Percentiles rank a stretch among this genome's conserved stretches.
Evolutionary conservation across 805 yeast species (phyloP).

Genomic region (Nadsonia fulvescens): DNA sequence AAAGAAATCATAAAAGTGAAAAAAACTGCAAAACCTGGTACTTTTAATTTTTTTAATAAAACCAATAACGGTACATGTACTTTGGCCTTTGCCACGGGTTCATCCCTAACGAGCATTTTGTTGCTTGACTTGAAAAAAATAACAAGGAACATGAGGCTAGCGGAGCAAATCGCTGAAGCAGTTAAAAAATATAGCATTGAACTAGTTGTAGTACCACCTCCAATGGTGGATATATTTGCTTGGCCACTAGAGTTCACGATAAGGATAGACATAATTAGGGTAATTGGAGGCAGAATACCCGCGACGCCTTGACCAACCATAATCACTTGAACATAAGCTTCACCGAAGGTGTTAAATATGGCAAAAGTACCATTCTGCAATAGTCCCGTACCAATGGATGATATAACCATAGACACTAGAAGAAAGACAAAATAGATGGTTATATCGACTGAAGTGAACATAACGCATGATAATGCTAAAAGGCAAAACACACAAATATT

Average conservation of each 20-base stretch:
- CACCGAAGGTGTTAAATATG: conserved; percentile 56
- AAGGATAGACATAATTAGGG: conserved; percentile 39
- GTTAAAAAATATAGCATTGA: too few species aligned
- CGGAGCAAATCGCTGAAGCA: too few species aligned
- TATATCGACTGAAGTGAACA: conserved; percentile 9
- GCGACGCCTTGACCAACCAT: conserved; percentile 93
- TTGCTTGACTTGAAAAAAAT: too few species aligned
- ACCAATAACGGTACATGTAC: too few species aligned
- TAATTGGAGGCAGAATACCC: conserved; percentile 80
- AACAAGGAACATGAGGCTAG: too few species aligned
- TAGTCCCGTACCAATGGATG: conserved; percentile 64
- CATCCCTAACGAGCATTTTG: too few species aligned
- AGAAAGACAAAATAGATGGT: conserved; percentile 27
- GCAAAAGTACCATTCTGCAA: conserved; percentile 89
- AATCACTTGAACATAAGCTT: conserved; percentile 66
- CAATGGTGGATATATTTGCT: too few species aligned
- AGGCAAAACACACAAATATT: conserved; percentile 39
- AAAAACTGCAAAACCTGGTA: conserved; percentile 52
- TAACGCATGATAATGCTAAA: conserved; percentile 31
- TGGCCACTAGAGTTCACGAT: too few species aligned
- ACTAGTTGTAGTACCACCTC: too few species aligned
- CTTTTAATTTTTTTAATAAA: conserved; percentile 48
- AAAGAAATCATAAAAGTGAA: conserved; percentile 57
- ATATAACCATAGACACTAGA: conserved; percentile 42
- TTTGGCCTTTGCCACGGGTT: too few species aligned